These are phyloP conservation scores for Colletotrichum ledebouriae DNA, from an alignment of 2,329 filamentous ascomycete species.

Conservation along the genomic window DNA sequence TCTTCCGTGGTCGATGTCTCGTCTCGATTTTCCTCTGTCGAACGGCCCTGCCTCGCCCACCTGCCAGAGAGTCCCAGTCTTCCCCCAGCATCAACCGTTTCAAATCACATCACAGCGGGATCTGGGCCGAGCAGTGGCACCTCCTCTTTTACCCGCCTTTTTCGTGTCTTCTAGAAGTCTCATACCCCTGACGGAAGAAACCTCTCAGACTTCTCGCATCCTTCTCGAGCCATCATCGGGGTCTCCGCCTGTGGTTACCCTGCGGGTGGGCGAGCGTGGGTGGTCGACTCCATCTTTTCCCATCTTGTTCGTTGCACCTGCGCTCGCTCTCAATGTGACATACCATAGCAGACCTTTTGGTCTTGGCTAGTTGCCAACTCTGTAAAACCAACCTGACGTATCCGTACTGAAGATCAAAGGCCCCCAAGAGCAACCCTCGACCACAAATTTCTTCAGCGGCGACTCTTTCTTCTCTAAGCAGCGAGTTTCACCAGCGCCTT, in stretches of 20 bases:
- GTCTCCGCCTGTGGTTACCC: constrained; percentile 22
- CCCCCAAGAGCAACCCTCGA: constrained; percentile 11
- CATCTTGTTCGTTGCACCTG: constrained; percentile 14
- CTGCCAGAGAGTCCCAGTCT: constrained; percentile 29
- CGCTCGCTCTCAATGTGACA: constrained; percentile 1
- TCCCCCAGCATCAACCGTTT: constrained; percentile 41
- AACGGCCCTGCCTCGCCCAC: too few relatives aligned
- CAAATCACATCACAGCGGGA: constrained; percentile 42
- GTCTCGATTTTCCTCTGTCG: constrained; percentile 31
- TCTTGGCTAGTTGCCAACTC: constrained; percentile 20
- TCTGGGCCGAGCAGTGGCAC: constrained; percentile 38
- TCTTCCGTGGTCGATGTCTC: constrained; percentile 39
- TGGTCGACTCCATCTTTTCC: constrained; percentile 22
- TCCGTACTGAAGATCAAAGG: not conserved
- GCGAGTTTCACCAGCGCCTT: constrained; percentile 25
- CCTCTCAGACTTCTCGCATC: constrained; percentile 9
- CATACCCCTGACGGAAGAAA: constrained; percentile 29
- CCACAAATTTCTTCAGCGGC: constrained; percentile 30
- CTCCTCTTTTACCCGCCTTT: constrained; percentile 41
- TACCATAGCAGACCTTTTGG: not conserved
- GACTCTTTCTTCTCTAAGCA: constrained; percentile 25
- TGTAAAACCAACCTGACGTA: constrained; percentile 22
- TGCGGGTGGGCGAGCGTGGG: constrained; percentile 30
- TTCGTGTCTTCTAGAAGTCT: constrained; percentile 41
- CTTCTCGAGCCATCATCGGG: constrained; percentile 35